Percentiles rank a stretch among this genome's conserved stretches.
Evolutionary conservation across 768 basidiomycete genomes (phyloP).

Genomic region (Xerocomellus intermedius): DNA sequence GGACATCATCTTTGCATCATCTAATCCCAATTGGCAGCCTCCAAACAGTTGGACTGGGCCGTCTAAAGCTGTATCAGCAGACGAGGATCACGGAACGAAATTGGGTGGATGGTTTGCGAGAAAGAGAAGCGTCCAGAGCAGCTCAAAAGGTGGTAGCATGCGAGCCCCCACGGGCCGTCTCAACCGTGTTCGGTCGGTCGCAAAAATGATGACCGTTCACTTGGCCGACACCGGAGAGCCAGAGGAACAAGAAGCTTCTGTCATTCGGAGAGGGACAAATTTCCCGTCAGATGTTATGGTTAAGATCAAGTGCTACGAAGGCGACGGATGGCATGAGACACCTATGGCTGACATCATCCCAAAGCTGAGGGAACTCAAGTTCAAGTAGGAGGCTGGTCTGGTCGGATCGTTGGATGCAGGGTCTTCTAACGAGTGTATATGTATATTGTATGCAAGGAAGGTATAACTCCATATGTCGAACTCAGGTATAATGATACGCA

Average conservation of each 20-base stretch:
- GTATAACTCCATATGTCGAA: not conserved
- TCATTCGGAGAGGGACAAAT: not conserved
- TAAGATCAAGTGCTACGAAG: conserved; percentile 13
- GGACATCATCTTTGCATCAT: not conserved
- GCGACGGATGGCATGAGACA: conserved; percentile 22
- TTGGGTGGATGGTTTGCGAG: not conserved
- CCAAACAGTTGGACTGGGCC: conserved; percentile 29
- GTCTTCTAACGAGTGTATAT: not conserved
- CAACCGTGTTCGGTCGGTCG: not conserved
- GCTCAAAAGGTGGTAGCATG: not conserved
- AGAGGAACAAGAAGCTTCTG: not conserved
- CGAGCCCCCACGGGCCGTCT: not conserved
- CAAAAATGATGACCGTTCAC: not conserved
- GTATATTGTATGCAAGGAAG: not conserved
- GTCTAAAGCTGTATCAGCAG: not conserved
- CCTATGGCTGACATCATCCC: conserved; percentile 31
- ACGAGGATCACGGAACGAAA: not conserved
- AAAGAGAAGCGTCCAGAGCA: conserved; percentile 1
- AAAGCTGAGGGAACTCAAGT: conserved; percentile 26
- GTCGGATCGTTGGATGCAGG: not conserved
- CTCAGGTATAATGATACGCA: not conserved
- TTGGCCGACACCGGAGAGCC: not conserved
- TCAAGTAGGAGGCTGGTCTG: conserved; percentile 5
- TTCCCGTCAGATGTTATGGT: conserved; percentile 4
- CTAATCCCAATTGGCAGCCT: conserved; percentile 17